These are phyloP conservation scores for Marasmius sp. DNA, from an alignment of 1,284 basidiomycete species.

Conservation along the genomic window DNA sequence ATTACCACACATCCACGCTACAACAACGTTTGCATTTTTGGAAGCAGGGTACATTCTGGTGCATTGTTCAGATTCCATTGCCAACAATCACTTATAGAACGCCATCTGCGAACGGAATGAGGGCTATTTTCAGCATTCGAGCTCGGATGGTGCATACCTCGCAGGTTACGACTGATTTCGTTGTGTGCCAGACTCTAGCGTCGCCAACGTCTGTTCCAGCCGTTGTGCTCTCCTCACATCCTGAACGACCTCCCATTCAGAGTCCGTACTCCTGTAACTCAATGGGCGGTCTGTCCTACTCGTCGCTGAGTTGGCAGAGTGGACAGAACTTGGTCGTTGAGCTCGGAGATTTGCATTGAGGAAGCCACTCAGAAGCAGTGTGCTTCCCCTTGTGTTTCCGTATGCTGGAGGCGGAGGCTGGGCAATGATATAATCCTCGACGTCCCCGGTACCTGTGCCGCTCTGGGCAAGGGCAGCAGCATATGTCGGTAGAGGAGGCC, in stretches of 20 bases:
- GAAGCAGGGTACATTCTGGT: no score
- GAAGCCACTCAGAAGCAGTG: slow-evolving; percentile 56
- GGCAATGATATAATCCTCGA: slow-evolving; percentile 67
- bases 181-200: slow-evolving; percentile 39
- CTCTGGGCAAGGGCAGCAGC: slow-evolving; percentile 67
- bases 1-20: no score
- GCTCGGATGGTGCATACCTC: neutral
- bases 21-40: no score
- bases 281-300: slow-evolving; percentile 36
- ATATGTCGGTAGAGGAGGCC: slow-evolving; percentile 69
- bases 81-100: neutral
- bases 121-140: neutral
- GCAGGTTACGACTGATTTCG: slow-evolving; percentile 8
- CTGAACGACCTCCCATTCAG: slow-evolving; percentile 54
- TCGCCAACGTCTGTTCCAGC: slow-evolving; percentile 57
- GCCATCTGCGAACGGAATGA: neutral
- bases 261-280: slow-evolving; percentile 55
- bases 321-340: slow-evolving; percentile 41
- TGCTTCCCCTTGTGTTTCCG: slow-evolving; percentile 69
- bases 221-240: slow-evolving; percentile 51
- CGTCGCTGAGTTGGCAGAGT: slow-evolving; percentile 27
- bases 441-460: slow-evolving; percentile 70
- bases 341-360: slow-evolving; percentile 46
- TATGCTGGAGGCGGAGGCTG: slow-evolving; percentile 69
- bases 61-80: no score